phyloP scores from a whole-genome alignment of 2,329 filamentous ascomycete genomes.

The Exophiala xenobiotica region DNA sequence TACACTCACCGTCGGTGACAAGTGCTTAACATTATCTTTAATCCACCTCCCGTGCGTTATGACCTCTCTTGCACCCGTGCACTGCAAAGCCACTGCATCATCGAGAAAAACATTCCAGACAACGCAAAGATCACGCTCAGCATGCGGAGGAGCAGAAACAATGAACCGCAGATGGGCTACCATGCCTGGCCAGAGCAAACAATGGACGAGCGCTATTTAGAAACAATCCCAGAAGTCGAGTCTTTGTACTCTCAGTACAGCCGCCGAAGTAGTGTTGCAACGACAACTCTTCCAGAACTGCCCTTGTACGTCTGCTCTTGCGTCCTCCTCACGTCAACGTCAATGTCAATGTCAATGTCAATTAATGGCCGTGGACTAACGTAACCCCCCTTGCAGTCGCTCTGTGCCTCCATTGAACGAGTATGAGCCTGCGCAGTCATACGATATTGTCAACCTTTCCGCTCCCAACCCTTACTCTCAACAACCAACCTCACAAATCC shows the following conservation, averaged over 20 bases:
- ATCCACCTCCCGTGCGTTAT: constrained; percentile 14
- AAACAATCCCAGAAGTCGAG: constrained; percentile 39
- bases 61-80: constrained; percentile 5
- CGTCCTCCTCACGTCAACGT: too few species aligned
- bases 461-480: constrained; percentile 64
- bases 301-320: constrained; percentile 44
- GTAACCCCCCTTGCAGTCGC: constrained; percentile 22
- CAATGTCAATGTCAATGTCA: too few species aligned
- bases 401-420: constrained; percentile 27
- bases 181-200: constrained; percentile 23
- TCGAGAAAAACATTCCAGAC: constrained; percentile 5
- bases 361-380: neutral
- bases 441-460: constrained; percentile 41
- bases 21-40: too few species aligned
- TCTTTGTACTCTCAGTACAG: constrained; percentile 34
- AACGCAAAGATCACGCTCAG: constrained; percentile 4
- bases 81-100: constrained; percentile 10
- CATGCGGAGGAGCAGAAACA: constrained; percentile 24
- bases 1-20: too few species aligned
- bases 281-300: constrained; percentile 38
- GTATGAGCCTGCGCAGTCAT: constrained; percentile 18
- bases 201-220: constrained; percentile 45
- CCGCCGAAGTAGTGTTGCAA: constrained; percentile 28
- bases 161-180: constrained; percentile 24
- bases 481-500: constrained; percentile 31